These are phyloP conservation scores for Colletotrichum scovillei DNA, from an alignment of 2,329 filamentous ascomycete genomes.

Conservation along the genomic window DNA sequence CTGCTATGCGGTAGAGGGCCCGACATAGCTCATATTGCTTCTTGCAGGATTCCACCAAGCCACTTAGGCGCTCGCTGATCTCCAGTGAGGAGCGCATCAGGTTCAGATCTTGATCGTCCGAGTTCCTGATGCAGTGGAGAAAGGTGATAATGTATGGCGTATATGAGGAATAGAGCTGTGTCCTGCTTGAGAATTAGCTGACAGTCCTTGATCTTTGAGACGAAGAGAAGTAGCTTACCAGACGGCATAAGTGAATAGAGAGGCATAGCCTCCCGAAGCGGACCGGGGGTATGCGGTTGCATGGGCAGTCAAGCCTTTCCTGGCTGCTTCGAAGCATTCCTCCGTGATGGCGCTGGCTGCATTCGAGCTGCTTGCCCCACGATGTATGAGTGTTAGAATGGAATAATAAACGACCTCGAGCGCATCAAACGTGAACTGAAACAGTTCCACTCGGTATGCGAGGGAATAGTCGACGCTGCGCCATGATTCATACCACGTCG, in stretches of 20 bases:
- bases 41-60: constrained; percentile 17
- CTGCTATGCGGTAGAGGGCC: constrained; percentile 21
- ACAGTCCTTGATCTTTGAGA: not conserved
- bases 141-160: constrained; percentile 39
- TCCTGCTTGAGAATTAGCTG: constrained; percentile 13
- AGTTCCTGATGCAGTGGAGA: constrained; percentile 36
- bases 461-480: constrained; percentile 28
- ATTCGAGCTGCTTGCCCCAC: constrained; percentile 33
- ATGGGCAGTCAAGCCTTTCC: constrained; percentile 35
- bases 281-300: constrained; percentile 32
- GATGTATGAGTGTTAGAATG: constrained; percentile 36
- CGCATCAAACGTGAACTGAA: constrained; percentile 32
- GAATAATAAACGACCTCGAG: constrained; percentile 39
- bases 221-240: constrained; percentile 23
- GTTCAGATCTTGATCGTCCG: constrained; percentile 26
- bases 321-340: constrained; percentile 36
- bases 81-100: constrained; percentile 10
- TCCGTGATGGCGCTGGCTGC: constrained; percentile 30
- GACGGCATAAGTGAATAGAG: constrained; percentile 37
- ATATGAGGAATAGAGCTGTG: constrained; percentile 39
- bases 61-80: constrained; percentile 17
- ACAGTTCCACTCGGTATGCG: constrained; percentile 34
- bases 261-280: constrained; percentile 20
- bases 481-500: constrained; percentile 35
- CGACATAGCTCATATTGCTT: constrained; percentile 16